A percentile compares a stretch with the other conserved stretches of the same genome.
Evolutionary conservation across 2,329 filamentous ascomycete species (phyloP).

Genomic region (Blumeria graminis): DNA sequence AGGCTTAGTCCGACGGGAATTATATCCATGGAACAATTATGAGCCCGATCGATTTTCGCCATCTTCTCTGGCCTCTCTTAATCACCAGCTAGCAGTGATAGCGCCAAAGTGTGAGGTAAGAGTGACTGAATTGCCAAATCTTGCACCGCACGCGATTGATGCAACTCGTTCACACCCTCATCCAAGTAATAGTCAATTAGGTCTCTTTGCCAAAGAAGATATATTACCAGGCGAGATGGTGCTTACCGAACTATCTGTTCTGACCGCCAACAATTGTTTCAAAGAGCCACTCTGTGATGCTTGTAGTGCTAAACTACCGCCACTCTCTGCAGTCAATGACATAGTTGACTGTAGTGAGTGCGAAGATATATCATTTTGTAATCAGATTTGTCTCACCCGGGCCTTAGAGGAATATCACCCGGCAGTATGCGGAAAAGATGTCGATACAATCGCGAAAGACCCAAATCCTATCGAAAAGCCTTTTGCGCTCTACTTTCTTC

Average conservation of each 20-base stretch:
- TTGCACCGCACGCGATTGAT: conserved; percentile 30
- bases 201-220: conserved; percentile 68
- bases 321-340: conserved; percentile 22
- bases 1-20: conserved; percentile 42
- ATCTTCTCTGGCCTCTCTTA: conserved; percentile 47
- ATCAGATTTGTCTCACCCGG: conserved; percentile 29
- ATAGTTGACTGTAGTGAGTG: conserved; percentile 35
- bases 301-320: conserved; percentile 51
- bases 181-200: conserved; percentile 50
- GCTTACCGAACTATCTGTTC: conserved; percentile 57
- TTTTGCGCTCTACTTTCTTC: conserved; percentile 35
- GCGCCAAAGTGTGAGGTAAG: conserved; percentile 66
- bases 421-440: conserved; percentile 39
- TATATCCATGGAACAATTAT: conserved; percentile 45
- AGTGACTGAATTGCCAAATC: conserved; percentile 48
- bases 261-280: conserved; percentile 73
- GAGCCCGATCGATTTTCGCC: conserved; percentile 47
- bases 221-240: conserved; percentile 54
- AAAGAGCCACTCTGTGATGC: conserved; percentile 79
- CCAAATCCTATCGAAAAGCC: conserved; percentile 33
- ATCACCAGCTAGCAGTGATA: conserved; percentile 38
- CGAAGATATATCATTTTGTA: conserved; percentile 42
- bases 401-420: conserved; percentile 38
- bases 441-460: conserved; percentile 41
- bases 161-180: conserved; percentile 24